Conservation (phyloP, 352 stramenopile genomes). For the Phytophthora boehmeriae region DNA sequence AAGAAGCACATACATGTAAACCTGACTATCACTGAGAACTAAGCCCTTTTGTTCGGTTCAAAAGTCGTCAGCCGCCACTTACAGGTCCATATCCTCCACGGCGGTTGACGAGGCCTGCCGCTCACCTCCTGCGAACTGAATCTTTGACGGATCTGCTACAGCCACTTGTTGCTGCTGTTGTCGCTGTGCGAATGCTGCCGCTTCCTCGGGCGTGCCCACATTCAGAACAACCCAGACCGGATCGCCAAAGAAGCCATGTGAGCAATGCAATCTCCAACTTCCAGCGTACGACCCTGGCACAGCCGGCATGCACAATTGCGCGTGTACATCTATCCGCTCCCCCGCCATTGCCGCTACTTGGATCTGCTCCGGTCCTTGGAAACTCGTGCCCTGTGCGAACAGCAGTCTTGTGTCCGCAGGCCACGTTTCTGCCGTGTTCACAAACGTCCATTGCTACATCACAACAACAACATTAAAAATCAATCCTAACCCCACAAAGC, state of each 20-base stretch:
- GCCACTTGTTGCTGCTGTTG: slow-evolving; percentile 22
- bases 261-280: slow-evolving; percentile 74
- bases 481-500: background rate
- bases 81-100: slow-evolving; percentile 54
- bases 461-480: slow-evolving; percentile 1
- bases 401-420: slow-evolving; percentile 61
- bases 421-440: slow-evolving; percentile 72
- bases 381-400: slow-evolving; percentile 70
- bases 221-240: slow-evolving; percentile 81
- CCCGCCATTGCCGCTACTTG: slow-evolving; percentile 45
- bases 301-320: slow-evolving; percentile 57
- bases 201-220: slow-evolving; percentile 42
- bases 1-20: slow-evolving; percentile 12
- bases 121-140: slow-evolving; percentile 29
- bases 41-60: slow-evolving; percentile 13
- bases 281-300: slow-evolving; percentile 68
- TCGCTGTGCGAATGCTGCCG: slow-evolving; percentile 32
- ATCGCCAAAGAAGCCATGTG: slow-evolving; percentile 74
- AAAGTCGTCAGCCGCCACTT: slow-evolving; percentile 16
- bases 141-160: slow-evolving; percentile 38
- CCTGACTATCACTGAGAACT: slow-evolving; percentile 4
- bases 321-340: slow-evolving; percentile 69
- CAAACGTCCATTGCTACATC: slow-evolving; percentile 76
- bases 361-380: slow-evolving; percentile 64
- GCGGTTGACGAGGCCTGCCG: slow-evolving; percentile 31